A percentile compares a stretch with the other conserved stretches of the same genome.
Conservation (phyloP, 1,139 yeast genomes). For the Taphrina communis region DNA sequence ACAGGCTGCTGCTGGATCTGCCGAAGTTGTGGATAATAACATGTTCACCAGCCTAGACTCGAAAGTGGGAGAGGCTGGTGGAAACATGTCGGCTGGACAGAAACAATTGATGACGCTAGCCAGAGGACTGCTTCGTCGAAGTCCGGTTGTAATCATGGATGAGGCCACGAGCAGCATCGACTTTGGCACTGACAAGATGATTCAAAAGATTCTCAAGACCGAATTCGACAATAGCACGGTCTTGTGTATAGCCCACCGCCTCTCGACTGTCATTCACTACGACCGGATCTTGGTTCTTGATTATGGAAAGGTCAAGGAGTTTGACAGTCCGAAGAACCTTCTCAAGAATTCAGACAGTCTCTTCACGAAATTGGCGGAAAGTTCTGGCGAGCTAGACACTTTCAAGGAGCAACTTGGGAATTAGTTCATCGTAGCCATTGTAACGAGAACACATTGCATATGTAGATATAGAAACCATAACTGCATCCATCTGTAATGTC, state of each 20-base stretch:
- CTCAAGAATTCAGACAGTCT: constrained; percentile 64
- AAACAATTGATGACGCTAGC: constrained; percentile 93
- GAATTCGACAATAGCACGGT: constrained; percentile 83
- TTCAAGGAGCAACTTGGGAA: constrained; percentile 30
- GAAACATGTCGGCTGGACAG: constrained; percentile 93
- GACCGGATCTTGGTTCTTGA: constrained; percentile 93
- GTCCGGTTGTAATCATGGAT: constrained; percentile 84
- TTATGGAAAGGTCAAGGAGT: constrained; percentile 87
- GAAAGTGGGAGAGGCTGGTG: constrained; percentile 85
- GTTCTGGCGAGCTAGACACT: constrained; percentile 53
- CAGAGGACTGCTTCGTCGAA: constrained; percentile 81
- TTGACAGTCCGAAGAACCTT: constrained; percentile 70
- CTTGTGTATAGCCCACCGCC: constrained; percentile 92
- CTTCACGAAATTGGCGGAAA: constrained; percentile 67
- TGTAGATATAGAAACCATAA: not conserved
- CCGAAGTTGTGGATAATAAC: constrained; percentile 60
- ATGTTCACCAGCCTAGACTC: constrained; percentile 75
- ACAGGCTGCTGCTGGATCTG: constrained; percentile 47
- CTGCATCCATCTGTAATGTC: not conserved
- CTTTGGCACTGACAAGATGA: constrained; percentile 86
- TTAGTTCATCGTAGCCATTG: no score
- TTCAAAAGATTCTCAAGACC: constrained; percentile 87
- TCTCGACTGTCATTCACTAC: constrained; percentile 88
- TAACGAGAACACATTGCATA: not conserved
- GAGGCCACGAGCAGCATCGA: constrained; percentile 98